Evolutionary conservation across 495 filamentous ascomycete species (phyloP).

Genomic region (Niebla homalea): DNA sequence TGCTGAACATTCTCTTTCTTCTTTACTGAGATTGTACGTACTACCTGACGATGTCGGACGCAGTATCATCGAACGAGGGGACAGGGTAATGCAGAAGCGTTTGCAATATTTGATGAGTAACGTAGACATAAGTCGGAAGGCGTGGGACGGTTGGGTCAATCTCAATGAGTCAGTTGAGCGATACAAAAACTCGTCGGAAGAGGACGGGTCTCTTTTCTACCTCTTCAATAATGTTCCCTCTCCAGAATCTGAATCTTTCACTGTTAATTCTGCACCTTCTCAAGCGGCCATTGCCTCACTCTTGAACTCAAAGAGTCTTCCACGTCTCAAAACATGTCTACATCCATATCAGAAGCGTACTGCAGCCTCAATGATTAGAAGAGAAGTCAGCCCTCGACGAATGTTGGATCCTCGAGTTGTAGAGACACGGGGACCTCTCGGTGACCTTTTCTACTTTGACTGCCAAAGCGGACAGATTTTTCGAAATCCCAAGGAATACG

Average conservation of each 20-base stretch:
- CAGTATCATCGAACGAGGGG: slow-evolving; percentile 28
- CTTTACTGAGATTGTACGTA: slow-evolving; percentile 45
- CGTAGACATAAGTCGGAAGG: slow-evolving; percentile 41
- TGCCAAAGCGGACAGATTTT: slow-evolving; percentile 46
- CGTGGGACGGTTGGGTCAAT: slow-evolving; percentile 40
- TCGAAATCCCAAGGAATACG: slow-evolving; percentile 53
- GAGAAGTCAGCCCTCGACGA: slow-evolving; percentile 51
- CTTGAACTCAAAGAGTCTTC: slow-evolving; percentile 34
- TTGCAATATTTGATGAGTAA: slow-evolving; percentile 37
- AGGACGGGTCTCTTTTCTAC: slow-evolving; percentile 57
- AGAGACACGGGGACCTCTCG: slow-evolving; percentile 41
- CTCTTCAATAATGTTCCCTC: slow-evolving; percentile 78
- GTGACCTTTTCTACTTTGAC: slow-evolving; percentile 58
- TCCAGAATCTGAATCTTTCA: slow-evolving; percentile 44
- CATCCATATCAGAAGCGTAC: slow-evolving; percentile 74
- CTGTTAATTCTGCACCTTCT: slow-evolving; percentile 41
- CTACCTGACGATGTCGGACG: slow-evolving; percentile 54
- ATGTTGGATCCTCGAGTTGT: slow-evolving; percentile 64
- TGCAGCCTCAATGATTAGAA: slow-evolving; percentile 74
- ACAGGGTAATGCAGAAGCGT: slow-evolving; percentile 29
- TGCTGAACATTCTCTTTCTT: slow-evolving; percentile 7
- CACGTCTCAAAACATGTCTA: slow-evolving; percentile 51
- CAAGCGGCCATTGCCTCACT: slow-evolving; percentile 50
- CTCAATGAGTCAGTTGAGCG: background rate
- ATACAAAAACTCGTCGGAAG: slow-evolving; percentile 12